Evolutionary conservation across 306 rosid species (phyloP).

Genomic region (Astragalus glycyphyllos): DNA sequence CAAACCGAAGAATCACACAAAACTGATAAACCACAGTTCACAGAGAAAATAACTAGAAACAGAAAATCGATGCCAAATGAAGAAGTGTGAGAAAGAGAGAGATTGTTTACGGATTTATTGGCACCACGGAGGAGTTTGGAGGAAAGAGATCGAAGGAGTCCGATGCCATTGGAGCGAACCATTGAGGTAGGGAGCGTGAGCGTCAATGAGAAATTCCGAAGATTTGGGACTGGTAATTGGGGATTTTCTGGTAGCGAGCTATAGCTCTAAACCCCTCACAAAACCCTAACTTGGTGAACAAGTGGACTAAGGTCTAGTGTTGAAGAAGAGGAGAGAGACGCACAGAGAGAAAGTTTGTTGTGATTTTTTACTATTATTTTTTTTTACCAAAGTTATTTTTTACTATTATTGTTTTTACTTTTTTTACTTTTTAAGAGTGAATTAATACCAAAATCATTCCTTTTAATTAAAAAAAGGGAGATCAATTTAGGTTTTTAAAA

Average conservation of each 20-base stretch:
- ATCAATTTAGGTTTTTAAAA: too few relatives aligned
- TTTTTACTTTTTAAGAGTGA: too few relatives aligned
- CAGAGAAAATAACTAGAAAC: neutral
- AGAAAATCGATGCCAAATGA: neutral
- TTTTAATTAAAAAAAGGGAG: too few relatives aligned
- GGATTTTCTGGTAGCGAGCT: slow-evolving; percentile 19
- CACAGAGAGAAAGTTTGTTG: neutral
- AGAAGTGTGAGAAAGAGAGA: neutral
- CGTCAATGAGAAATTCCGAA: neutral
- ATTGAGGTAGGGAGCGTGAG: slow-evolving; percentile 47
- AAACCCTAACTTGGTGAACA: slow-evolving; percentile 57
- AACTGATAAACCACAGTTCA: neutral
- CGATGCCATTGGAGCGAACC: slow-evolving; percentile 81
- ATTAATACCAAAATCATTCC: too few relatives aligned
- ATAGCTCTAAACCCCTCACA: slow-evolving; percentile 56
- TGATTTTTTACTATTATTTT: neutral
- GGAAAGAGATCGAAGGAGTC: slow-evolving; percentile 55
- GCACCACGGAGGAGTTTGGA: slow-evolving; percentile 31
- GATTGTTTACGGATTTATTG: slow-evolving; percentile 44
- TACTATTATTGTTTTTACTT: too few relatives aligned
- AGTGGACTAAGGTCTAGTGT: slow-evolving; percentile 56
- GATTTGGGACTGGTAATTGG: neutral
- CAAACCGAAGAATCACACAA: neutral
- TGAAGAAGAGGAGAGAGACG: neutral
- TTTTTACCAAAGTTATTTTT: too few relatives aligned